phyloP scores from a whole-genome alignment of 2,329 filamentous ascomycete species.

The Aspergillus sp. region DNA sequence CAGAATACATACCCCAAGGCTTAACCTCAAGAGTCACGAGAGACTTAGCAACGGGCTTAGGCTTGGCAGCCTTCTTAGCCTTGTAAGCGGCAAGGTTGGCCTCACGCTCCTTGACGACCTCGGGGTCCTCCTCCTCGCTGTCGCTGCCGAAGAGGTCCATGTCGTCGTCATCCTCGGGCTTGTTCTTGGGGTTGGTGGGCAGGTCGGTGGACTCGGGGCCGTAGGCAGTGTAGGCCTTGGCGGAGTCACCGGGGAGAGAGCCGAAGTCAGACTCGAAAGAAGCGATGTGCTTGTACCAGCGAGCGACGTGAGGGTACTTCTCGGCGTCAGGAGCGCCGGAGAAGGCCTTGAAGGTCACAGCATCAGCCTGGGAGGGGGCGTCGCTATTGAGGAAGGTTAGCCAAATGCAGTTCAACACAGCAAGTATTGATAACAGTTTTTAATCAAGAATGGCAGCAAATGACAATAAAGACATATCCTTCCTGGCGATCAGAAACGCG shows the following conservation, averaged over 20 bases:
- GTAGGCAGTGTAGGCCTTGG: constrained; percentile 85
- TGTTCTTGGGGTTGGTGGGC: constrained; percentile 82
- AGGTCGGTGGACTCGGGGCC: constrained; percentile 79
- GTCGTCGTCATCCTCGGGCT: constrained; percentile 75
- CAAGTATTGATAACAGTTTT: background rate
- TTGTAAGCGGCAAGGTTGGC: constrained; percentile 90
- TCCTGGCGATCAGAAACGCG: constrained; percentile 68
- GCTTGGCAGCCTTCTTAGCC: constrained; percentile 94
- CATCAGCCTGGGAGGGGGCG: constrained; percentile 87
- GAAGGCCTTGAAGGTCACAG: constrained; percentile 89
- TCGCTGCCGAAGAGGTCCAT: constrained; percentile 93
- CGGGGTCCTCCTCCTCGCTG: constrained; percentile 90
- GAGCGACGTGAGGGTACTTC: constrained; percentile 91
- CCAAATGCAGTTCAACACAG: constrained; percentile 10
- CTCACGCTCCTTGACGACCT: constrained; percentile 79
- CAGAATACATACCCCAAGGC: constrained; percentile 81
- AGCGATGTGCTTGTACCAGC: constrained; percentile 99
- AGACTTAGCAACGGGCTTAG: constrained; percentile 91
- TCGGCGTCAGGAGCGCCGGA: constrained; percentile 70
- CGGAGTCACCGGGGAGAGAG: constrained; percentile 84
- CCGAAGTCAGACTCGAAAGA: constrained; percentile 91
- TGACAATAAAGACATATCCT: constrained; percentile 3
- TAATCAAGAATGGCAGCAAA: constrained; percentile 10
- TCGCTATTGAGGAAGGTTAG: constrained; percentile 45
- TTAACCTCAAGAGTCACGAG: constrained; percentile 95